These are phyloP conservation scores for Lepidium africanum DNA, from an alignment of 345 rosid genomes.

Conservation along the genomic window DNA sequence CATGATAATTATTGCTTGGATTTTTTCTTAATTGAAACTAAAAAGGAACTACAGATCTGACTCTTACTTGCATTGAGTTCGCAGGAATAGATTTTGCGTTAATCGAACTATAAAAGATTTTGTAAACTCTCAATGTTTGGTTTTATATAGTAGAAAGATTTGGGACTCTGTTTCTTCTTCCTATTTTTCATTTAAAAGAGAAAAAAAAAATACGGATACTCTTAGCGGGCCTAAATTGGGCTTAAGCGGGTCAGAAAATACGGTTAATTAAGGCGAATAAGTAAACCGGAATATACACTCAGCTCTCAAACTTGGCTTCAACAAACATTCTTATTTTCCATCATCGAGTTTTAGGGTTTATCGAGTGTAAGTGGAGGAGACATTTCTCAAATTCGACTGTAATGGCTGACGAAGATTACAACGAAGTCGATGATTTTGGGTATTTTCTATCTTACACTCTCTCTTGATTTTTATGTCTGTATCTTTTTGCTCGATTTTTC, in stretches of 20 bases:
- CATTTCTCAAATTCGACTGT: not conserved
- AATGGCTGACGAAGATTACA: constrained; percentile 81
- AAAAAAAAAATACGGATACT: not conserved
- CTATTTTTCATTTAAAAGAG: too few relatives aligned
- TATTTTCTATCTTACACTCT: not conserved
- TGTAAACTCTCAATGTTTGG: not conserved
- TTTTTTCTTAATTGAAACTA: not conserved
- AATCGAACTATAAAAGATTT: not conserved
- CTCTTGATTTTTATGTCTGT: not conserved
- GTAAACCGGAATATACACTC: not conserved
- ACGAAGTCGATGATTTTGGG: constrained; percentile 69
- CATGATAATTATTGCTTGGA: not conserved
- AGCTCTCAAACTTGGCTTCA: too few relatives aligned
- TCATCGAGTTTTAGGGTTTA: constrained; percentile 11
- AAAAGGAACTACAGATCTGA: not conserved
- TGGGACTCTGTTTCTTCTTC: too few relatives aligned
- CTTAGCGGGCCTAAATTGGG: not conserved
- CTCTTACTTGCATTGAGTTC: not conserved
- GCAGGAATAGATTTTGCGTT: not conserved
- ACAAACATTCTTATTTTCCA: too few relatives aligned
- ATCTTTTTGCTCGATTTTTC: not conserved
- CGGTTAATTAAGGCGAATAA: not conserved
- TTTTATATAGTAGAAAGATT: not conserved
- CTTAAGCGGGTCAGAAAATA: not conserved
- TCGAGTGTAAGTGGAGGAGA: not conserved